Base-by-base conservation (phyloP, 2,329 filamentous ascomycete species). In the Knufia fluminis region DNA sequence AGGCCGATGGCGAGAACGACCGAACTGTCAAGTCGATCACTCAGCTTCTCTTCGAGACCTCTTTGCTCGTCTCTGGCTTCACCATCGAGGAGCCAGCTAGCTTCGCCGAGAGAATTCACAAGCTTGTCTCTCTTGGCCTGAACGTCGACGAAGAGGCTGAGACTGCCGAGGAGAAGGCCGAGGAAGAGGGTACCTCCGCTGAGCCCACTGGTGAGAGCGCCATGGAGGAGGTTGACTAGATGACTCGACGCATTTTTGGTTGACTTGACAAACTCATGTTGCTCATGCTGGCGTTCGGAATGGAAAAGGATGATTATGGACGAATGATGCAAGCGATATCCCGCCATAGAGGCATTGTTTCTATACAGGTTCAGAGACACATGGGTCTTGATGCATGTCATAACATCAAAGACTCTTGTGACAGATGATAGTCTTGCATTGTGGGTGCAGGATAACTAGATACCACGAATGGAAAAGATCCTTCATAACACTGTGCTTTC, bases 151-250 rank as follows among this genome's bases (percentile, higher is more conserved):
- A 96, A 76, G 85, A 90, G 66, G 82, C 86, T 51, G 89, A 94
- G 73, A 79, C 82, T 51, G 62, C 68, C 53, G 73, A 74, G 60
- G 75, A 78, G 70, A 68, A 72, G 58, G 75, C 75, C 57, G 77
- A 77, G 53, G 72, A 73, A 49, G 75, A 75, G 53, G 66, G 67
- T 49, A 67, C 81, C 51, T 75, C 80, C 50, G 73, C 82, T 53
- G 78, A 76, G 48, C 79, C 78, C 62, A 74, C 84, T 58, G 85
- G 83, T 62, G 89, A 95, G 82, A 94, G 85, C 76, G 84, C 90
- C 70, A 98, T 98, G 92, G 92, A 98, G 83, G 92, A 98, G 82
- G 92, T 98, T 69, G 92, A 98, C 80, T 98, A 94, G 64, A 73
- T 61, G 33, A 6, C 7, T 2, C 20, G 4, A 40, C 14, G 45